phyloP scores from a whole-genome alignment of 352 stramenopile species.

The Phytopythium chamaehyphon region DNA sequence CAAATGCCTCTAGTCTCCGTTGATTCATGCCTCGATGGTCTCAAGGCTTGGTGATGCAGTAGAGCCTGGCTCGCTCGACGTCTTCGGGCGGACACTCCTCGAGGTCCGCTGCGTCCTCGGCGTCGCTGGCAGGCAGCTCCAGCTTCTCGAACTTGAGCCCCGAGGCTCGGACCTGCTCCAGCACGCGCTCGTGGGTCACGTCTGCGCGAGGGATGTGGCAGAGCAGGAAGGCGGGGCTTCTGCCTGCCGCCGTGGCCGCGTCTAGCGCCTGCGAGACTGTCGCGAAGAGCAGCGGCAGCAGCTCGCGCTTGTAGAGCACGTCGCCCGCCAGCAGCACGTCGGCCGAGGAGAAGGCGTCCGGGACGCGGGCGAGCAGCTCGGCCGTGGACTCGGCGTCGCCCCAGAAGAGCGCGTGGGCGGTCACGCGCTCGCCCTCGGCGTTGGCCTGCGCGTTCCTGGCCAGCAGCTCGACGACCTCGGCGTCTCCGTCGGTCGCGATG shows the following conservation, averaged over 20 bases:
- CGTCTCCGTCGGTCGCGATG: constrained; percentile 65
- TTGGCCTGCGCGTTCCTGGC: constrained; percentile 50
- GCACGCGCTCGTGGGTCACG: constrained; percentile 55
- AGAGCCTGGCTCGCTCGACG: constrained; percentile 47
- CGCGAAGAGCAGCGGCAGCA: constrained; percentile 59
- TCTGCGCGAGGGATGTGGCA: constrained; percentile 75
- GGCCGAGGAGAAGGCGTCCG: constrained; percentile 20
- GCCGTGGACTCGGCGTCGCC: constrained; percentile 37
- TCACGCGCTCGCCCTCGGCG: constrained; percentile 13
- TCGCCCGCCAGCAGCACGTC: constrained; percentile 69
- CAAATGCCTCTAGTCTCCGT: too few relatives aligned
- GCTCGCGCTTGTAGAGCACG: constrained; percentile 72
- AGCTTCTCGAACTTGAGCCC: constrained; percentile 40
- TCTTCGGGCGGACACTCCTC: constrained; percentile 60
- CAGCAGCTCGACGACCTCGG: constrained; percentile 48
- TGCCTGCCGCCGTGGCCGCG: background rate
- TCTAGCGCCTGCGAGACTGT: constrained; percentile 40
- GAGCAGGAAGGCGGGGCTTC: constrained; percentile 34
- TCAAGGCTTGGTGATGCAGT: constrained; percentile 41
- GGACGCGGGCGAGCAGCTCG: constrained; percentile 26
- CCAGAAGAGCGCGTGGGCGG: constrained; percentile 47
- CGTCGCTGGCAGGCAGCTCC: constrained; percentile 19
- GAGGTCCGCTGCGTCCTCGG: constrained; percentile 15
- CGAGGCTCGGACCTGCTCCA: constrained; percentile 31
- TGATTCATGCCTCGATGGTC: background rate